Evolutionary conservation across 495 filamentous ascomycete genomes (phyloP), one percentile per base, ranked within the genome.

Genomic region (Aspergillus hancockii): DNA sequence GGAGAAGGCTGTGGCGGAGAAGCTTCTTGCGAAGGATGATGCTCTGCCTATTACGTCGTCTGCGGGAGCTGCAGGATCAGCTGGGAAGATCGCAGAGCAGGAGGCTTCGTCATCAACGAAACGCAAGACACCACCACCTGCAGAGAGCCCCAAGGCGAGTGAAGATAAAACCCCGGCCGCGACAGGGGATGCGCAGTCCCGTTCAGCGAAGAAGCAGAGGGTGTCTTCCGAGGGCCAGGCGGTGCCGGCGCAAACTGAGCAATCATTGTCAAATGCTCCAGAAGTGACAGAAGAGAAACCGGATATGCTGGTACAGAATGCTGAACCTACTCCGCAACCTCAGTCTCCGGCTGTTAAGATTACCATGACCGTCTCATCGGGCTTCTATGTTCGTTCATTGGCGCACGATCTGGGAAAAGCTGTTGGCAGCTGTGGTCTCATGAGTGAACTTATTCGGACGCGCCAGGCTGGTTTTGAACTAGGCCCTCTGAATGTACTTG

Each of bases 311-410:
- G 28, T 56, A 18, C 47, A 67, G 58, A 67, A 73, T 47, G 63
- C 30, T 22, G 40, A 43, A 16, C 23, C 50, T 18, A 1, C 23
- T 18, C 60, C 62, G 19, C 58, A 60, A 49, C 62, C 68, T 21
- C 75, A 55, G 8, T 85, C 88, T 8, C 84, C 91, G 2, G 93
- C 92, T 8, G 87, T 85, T 41, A 89, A 83, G 68, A 83, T 99
- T 51, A 84, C 86, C 55, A 91, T 99, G 90, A 96, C 89, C 1
- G 94, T 97, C 41, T 88, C 92, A 5, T 96, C 92, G 4, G 94
- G 94, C 43, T 99, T 98, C 80, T 99, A 99, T 74, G 94, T 99
- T 41, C 90, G 94, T 55, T 93, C 88, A 34, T 81, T 99, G 45
- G 90, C 90, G 55, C 92, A 98, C 65, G 95, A 99, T 65, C 80